Conservation (phyloP, 2,329 filamentous ascomycete genomes). For the Penicillium sp. region DNA sequence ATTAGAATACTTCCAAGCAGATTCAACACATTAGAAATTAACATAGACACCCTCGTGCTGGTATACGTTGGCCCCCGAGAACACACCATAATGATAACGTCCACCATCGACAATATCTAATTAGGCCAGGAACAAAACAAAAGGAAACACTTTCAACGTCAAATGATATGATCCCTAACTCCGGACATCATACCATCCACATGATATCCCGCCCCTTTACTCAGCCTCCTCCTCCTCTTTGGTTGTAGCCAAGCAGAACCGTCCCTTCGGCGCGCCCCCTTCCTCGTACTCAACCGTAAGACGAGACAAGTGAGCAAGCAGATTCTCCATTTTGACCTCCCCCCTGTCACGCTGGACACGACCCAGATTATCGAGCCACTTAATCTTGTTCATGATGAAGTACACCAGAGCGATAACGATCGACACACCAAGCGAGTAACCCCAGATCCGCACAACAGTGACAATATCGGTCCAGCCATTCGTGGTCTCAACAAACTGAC, state of each 20-base stretch:
- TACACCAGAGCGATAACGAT: slow-evolving; percentile 53
- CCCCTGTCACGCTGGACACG: slow-evolving; percentile 47
- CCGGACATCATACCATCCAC: background rate
- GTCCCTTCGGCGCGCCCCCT: slow-evolving; percentile 44
- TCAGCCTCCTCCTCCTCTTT: slow-evolving; percentile 48
- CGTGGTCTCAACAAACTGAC: slow-evolving; percentile 33
- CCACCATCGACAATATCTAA: background rate
- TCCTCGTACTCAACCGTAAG: slow-evolving; percentile 51
- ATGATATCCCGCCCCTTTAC: slow-evolving; percentile 15
- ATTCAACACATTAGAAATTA: slow-evolving; percentile 2
- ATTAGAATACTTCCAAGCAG: background rate
- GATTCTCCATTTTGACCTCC: slow-evolving; percentile 51
- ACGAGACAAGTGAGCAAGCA: slow-evolving; percentile 49
- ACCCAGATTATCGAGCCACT: slow-evolving; percentile 48
- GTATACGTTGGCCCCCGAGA: background rate
- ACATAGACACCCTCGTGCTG: background rate
- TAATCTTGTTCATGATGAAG: slow-evolving; percentile 46
- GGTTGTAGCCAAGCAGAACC: slow-evolving; percentile 41
- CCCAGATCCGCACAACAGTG: slow-evolving; percentile 52
- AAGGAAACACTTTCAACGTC: background rate
- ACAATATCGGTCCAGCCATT: slow-evolving; percentile 60
- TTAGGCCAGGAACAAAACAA: background rate
- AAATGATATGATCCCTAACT: no score
- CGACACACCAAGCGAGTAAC: slow-evolving; percentile 50
- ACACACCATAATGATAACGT: background rate